A percentile compares a stretch with the other conserved stretches of the same genome.
phyloP scores from a whole-genome alignment of 2,329 filamentous ascomycete genomes.

The Nemania bipapillata region DNA sequence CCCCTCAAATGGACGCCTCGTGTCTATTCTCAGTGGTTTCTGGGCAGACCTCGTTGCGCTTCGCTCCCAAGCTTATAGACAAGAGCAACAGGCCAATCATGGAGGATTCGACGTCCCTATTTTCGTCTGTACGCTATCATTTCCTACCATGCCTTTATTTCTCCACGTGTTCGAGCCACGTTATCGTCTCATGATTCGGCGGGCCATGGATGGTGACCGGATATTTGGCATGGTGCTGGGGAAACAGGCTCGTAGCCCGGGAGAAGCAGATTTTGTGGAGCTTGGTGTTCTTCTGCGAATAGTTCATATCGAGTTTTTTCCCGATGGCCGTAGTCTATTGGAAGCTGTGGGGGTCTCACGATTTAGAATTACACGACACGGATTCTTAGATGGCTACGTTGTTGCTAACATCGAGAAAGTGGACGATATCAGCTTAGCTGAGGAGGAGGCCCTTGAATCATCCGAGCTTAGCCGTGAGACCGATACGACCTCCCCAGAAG shows the following conservation, averaged over 20 bases:
- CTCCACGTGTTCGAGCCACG: slow-evolving; percentile 92
- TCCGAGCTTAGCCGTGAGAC: slow-evolving; percentile 64
- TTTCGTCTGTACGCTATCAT: slow-evolving; percentile 84
- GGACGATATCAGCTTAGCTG: slow-evolving; percentile 82
- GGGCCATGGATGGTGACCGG: slow-evolving; percentile 76
- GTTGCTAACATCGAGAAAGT: slow-evolving; percentile 80
- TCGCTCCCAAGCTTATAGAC: slow-evolving; percentile 65
- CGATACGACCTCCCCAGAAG: slow-evolving; percentile 42
- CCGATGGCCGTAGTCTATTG: slow-evolving; percentile 83
- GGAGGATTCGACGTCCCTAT: slow-evolving; percentile 73
- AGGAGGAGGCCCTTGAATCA: slow-evolving; percentile 81
- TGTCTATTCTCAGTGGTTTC: slow-evolving; percentile 71
- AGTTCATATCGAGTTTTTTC: slow-evolving; percentile 75
- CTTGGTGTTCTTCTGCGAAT: slow-evolving; percentile 84
- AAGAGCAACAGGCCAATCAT: slow-evolving; percentile 67
- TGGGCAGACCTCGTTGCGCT: slow-evolving; percentile 73
- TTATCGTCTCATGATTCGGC: slow-evolving; percentile 87
- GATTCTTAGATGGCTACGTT: slow-evolving; percentile 77
- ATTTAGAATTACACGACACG: slow-evolving; percentile 75
- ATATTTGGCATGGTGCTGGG: slow-evolving; percentile 89
- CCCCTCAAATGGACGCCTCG: slow-evolving; percentile 71
- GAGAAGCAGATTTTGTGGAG: slow-evolving; percentile 66
- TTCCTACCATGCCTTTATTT: slow-evolving; percentile 85
- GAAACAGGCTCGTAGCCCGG: slow-evolving; percentile 60
- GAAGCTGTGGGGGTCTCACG: slow-evolving; percentile 80